Evolutionary conservation across 768 basidiomycete genomes (phyloP), one percentile per base, ranked within the genome.

Genomic region (Tylopilus rubrobrunneus): DNA sequence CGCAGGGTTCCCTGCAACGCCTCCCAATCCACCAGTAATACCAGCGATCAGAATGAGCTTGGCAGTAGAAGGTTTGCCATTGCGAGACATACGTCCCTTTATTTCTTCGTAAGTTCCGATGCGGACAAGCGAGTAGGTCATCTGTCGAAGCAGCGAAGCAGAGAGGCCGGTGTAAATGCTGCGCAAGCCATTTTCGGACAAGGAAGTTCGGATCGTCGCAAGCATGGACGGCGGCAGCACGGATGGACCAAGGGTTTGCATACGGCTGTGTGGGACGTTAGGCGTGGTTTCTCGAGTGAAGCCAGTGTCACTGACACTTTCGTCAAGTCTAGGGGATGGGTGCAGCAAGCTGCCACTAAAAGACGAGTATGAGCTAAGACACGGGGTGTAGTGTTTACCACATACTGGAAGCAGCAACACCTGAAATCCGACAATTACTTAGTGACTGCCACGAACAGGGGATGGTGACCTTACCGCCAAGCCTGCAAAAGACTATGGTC

Each of bases 101-200:
- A 89, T 76, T 48, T 83, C 81, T 63, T 95, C 92, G 64, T 94
- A 93, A 21, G 76, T 81, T 23, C 92, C 92, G 29, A 94, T 73
- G 31, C 92, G 84, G 49, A 92, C 89, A 44, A 94, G 81, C 0
- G 90, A 90, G 64, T 95, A 95, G 10, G 90, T 85, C 91, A 94
- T 92, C 72, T 95, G 92, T 48, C 92, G 81, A 68, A 93, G 76
- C 23, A 92, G 69, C 3, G 92, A 90, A 5, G 92, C 92, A 6
- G 85, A 84, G 33, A 93, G 78, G 23, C 92, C 92, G 11, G 86
- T 84, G 62, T 89, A 93, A 25, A 94, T 71, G 56, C 89, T 88
- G 52, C 78, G 78, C 57, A 91, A 65, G 57, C 92, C 92, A 19
- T 82, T 81, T 57, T 83, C 75, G 15, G 76, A 71, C 33, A 94